Evolutionary conservation across 2,329 filamentous ascomycete genomes (phyloP), one percentile per base, ranked within the genome.

Genomic region (Colletotrichum nymphaeae): DNA sequence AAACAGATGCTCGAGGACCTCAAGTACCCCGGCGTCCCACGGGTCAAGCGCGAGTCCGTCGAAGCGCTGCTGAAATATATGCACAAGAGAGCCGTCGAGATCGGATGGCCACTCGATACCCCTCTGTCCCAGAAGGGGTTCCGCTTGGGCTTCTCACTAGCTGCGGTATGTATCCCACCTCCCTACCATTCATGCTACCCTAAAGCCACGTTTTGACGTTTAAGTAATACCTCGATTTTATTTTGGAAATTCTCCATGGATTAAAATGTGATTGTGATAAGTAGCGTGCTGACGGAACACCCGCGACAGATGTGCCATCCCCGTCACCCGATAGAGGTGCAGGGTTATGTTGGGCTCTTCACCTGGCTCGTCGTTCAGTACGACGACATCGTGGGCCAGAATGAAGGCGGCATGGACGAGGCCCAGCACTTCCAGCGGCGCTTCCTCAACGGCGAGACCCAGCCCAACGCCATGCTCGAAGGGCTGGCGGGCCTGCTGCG

Each of bases 361-460:
- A 77, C 76, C 5, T 76, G 76, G 75, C 68, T 77, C 24, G 76
- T 77, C 4, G 76, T 77, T 3, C 74, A 76, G 24, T 76, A 77
- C 63, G 76, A 77, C 60, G 76, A 77, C 22, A 73, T 76, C 8
- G 67, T 76, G 22, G 75, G 74, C 11, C 75, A 76, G 42, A 69
- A 75, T 53, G 58, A 76, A 22, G 66, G 75, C n/a, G 75, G 75
- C 32, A 64, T 75, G 35, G 76, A 74, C 30, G 76, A 75, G 22
- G 76, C 68, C 24, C 46, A 63, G 46, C 22, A 58, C 9, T 77
- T 77, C 64, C 75, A 77, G 22, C 59, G 55, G 26, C 75, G 76
- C 7, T 74, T 76, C 66, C 73, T 77, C 67, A 69, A 46, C 3
- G 75, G 75, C 68, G 75, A 77, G 72, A 63, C 32, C n/a, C 75